phyloP scores from a whole-genome alignment of 2,329 filamentous ascomycete genomes.

The Aureobasidium subglaciale region DNA sequence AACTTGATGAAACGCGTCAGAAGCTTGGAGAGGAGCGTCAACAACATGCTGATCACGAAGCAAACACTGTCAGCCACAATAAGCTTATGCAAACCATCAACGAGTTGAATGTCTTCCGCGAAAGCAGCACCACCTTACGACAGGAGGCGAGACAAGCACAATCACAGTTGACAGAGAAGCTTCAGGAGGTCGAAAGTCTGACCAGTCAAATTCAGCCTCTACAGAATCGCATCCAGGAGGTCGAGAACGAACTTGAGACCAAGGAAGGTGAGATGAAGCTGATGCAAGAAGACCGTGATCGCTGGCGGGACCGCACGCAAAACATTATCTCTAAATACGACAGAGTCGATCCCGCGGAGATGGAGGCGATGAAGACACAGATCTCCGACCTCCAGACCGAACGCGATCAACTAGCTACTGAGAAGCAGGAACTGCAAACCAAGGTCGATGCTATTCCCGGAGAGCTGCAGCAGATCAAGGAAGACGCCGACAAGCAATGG shows the following conservation, averaged over 20 bases:
- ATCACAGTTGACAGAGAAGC: conserved; percentile 66
- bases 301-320: conserved; percentile 92
- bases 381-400: conserved; percentile 52
- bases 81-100: conserved; percentile 92
- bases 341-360: conserved; percentile 84
- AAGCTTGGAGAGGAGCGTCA: conserved; percentile 87
- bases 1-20: conserved; percentile 81
- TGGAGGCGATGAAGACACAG: conserved; percentile 79
- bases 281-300: conserved; percentile 82
- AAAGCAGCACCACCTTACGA: conserved; percentile 86
- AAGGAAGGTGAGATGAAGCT: conserved; percentile 84
- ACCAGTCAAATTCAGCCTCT: conserved; percentile 72
- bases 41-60: conserved; percentile 63
- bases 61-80: conserved; percentile 70
- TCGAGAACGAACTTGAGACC: conserved; percentile 73
- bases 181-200: conserved; percentile 66
- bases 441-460: conserved; percentile 43
- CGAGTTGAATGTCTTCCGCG: conserved; percentile 90
- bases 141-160: conserved; percentile 78
- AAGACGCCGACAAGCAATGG: conserved; percentile 37
- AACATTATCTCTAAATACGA: conserved; percentile 95
- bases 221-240: conserved; percentile 68
- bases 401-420: conserved; percentile 44
- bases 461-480: conserved; percentile 37
- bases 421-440: conserved; percentile 44